Conservation (phyloP, 495 filamentous ascomycete species). For the Aspergillus nanangensis region DNA sequence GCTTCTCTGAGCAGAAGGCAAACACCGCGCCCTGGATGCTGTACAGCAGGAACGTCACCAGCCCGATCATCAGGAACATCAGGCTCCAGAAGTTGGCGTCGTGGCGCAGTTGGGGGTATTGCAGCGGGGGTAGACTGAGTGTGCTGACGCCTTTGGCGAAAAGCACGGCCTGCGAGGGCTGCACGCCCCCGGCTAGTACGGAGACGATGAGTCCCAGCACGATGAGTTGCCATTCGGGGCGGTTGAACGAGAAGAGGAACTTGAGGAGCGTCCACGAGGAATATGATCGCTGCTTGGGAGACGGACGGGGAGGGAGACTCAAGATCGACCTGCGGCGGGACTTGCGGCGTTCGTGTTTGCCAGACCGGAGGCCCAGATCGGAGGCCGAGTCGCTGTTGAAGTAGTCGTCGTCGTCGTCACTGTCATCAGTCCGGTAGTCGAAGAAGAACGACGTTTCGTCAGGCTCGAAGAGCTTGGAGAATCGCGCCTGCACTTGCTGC, state of each 20-base stretch:
- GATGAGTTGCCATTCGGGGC: conserved; percentile 66
- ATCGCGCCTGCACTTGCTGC: conserved; percentile 52
- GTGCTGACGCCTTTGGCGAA: conserved; percentile 81
- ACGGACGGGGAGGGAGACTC: neutral
- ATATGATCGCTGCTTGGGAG: conserved; percentile 45
- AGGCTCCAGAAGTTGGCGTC: conserved; percentile 83
- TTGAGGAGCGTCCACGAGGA: conserved; percentile 77
- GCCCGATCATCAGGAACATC: conserved; percentile 90
- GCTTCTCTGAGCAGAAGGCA: conserved; percentile 74
- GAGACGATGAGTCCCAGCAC: conserved; percentile 70
- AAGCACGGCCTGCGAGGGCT: conserved; percentile 87
- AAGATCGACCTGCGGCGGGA: conserved; percentile 5
- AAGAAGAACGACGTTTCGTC: conserved; percentile 9
- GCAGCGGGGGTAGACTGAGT: conserved; percentile 45
- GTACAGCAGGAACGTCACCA: conserved; percentile 68
- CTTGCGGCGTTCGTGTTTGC: conserved; percentile 1
- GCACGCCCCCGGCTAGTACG: conserved; percentile 76
- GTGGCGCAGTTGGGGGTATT: conserved; percentile 50
- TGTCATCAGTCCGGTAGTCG: conserved; percentile 9
- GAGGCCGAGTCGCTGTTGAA: conserved; percentile 1
- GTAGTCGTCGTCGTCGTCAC: conserved; percentile 5
- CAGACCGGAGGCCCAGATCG: conserved; percentile 4
- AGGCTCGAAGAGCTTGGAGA: neutral
- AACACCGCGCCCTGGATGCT: conserved; percentile 67
- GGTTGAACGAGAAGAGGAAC: conserved; percentile 80